These are phyloP conservation scores for Tuber aestivum DNA, from an alignment of 495 filamentous ascomycete genomes.

Conservation along the genomic window DNA sequence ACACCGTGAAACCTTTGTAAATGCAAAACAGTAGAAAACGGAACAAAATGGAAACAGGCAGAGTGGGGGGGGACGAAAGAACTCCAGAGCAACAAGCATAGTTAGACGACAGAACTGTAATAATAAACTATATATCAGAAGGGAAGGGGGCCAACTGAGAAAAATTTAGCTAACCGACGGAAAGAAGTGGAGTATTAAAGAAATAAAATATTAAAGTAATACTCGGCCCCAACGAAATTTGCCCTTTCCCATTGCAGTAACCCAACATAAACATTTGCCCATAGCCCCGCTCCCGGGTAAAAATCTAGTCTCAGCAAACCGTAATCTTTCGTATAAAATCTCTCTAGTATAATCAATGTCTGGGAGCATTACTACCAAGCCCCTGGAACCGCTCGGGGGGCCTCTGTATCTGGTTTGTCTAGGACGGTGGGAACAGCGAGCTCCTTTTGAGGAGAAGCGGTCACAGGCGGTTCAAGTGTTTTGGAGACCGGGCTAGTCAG, in stretches of 20 bases:
- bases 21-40: neutral
- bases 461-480: neutral
- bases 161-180: neutral
- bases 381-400: conserved; percentile 20
- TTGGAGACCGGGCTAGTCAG: neutral
- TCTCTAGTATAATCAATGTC: neutral
- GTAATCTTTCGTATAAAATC: conserved; percentile 3
- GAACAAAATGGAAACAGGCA: neutral
- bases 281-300: neutral
- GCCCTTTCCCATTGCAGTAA: neutral
- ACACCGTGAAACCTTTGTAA: conserved; percentile 6
- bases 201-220: neutral
- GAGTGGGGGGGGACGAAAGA: neutral
- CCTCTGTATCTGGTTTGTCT: neutral
- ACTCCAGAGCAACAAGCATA: neutral
- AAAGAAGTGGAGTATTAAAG: neutral
- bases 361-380: conserved; percentile 21
- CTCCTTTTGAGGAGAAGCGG: neutral
- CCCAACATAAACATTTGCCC: neutral
- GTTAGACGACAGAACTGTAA: neutral
- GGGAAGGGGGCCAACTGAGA: neutral
- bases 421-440: neutral
- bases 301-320: neutral
- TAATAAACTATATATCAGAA: neutral
- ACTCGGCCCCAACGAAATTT: neutral